Evolutionary conservation across 805 yeast species (phyloP).

Genomic region (Jamesozyma jinghongensis): DNA sequence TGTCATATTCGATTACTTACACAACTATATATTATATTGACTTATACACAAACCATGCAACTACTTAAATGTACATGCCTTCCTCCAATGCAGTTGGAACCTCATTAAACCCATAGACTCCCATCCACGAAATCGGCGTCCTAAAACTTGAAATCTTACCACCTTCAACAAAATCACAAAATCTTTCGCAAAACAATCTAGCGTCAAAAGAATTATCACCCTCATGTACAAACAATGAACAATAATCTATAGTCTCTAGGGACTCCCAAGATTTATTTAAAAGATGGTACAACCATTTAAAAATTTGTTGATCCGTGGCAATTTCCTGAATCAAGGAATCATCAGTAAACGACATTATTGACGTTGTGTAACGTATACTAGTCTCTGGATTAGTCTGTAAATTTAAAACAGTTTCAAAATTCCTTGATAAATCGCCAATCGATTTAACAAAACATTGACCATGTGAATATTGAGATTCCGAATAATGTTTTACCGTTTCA

Average conservation of each 20-base stretch:
- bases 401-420: slow-evolving; percentile 17
- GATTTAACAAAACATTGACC: slow-evolving; percentile 21
- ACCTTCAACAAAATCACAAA: slow-evolving; percentile 4
- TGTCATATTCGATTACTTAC: too few species aligned
- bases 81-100: slow-evolving; percentile 62
- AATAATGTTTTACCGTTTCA: slow-evolving; percentile 5
- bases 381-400: slow-evolving; percentile 14
- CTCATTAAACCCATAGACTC: slow-evolving; percentile 71
- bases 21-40: too few species aligned
- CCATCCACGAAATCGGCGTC: slow-evolving; percentile 72
- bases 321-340: slow-evolving; percentile 23
- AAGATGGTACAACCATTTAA: slow-evolving; percentile 24
- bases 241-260: slow-evolving; percentile 29
- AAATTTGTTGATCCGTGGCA: slow-evolving; percentile 22
- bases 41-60: too few species aligned
- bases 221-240: slow-evolving; percentile 67
- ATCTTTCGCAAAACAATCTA: slow-evolving; percentile 14
- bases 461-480: slow-evolving; percentile 12
- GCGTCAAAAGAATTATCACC: slow-evolving; percentile 85
- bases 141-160: slow-evolving; percentile 27
- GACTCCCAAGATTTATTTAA: slow-evolving; percentile 7
- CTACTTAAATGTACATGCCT: slow-evolving; percentile 45
- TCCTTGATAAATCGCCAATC: slow-evolving; percentile 14
- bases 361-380: slow-evolving; percentile 11
- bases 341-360: slow-evolving; percentile 17